Base-by-base conservation (phyloP, 169 alveolate genomes). In the Cryptosporidium viatorum region DNA sequence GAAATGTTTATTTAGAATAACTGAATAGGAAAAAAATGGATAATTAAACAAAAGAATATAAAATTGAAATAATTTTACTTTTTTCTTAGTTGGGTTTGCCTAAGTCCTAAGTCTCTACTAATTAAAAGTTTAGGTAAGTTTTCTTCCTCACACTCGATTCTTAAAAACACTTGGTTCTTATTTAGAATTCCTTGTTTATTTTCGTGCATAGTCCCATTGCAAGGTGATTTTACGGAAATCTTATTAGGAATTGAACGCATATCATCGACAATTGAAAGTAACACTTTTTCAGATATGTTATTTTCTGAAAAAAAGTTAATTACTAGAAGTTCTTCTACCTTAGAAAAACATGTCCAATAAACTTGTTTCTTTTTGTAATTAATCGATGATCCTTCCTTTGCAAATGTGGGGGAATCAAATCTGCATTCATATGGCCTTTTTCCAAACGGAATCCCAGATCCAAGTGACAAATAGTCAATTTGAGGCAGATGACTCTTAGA, bases 371-470 rank as follows among this genome's bases (percentile, higher is more conserved):
- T 59, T 80, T 62, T 80, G 45, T 80, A 50, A 62, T 41, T 73
- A 8, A 73, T 73, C 7, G 37, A 23, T 33, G 62, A 51, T 18
- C 86, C 86, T 18, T 73, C 59, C 35, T 73, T 73, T 18, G 51
- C 62, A 80, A 62, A 59, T 45, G 75, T 43, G 26, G 75, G 75
- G 0, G 73, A 62, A 12, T 80, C 89, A 41, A 80, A 80, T 43
- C 75, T 80, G 62, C 89, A 80, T 45, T 80, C 89, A 80, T 62
- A 80, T 29, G 89, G 89, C 68, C 75, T 80, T 43, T 80, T 65
- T 10, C 75, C 62, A 35, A 80, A 67, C 21, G 89, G 75, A 26
- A 80, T 29, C 26, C 35, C 75, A 21, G 65, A 21, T 41, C 89
- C 89, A 21, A 80, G 68, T 4, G 51, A 59, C 16, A 43, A 80